These are phyloP conservation scores for Scheffersomyces lignosus DNA, from an alignment of 805 yeast genomes.

Conservation along the genomic window DNA sequence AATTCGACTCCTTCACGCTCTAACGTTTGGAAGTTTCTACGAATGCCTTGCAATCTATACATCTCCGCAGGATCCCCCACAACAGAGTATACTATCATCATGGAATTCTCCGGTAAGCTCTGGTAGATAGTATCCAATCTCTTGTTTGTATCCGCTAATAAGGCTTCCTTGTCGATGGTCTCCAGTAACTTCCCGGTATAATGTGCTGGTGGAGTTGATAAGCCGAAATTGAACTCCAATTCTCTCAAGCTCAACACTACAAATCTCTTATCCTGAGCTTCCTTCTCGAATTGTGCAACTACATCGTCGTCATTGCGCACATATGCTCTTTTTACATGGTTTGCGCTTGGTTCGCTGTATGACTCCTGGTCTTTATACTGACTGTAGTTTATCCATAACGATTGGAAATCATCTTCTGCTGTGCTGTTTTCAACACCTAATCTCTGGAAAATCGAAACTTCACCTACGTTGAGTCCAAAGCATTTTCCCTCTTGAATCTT, in stretches of 20 bases:
- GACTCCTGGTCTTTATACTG: slow-evolving; percentile 16
- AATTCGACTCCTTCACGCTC: slow-evolving; percentile 43
- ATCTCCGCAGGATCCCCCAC: slow-evolving; percentile 58
- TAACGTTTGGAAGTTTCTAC: slow-evolving; percentile 43
- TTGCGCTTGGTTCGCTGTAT: slow-evolving; percentile 13
- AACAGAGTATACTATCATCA: slow-evolving; percentile 62
- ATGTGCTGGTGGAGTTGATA: slow-evolving; percentile 19
- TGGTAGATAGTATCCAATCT: slow-evolving; percentile 51
- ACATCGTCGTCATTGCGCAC: slow-evolving; percentile 63
- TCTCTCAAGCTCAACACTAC: slow-evolving; percentile 59
- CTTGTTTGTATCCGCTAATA: slow-evolving; percentile 30
- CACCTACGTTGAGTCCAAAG: slow-evolving; percentile 51
- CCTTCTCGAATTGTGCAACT: slow-evolving; percentile 38
- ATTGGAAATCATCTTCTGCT: slow-evolving; percentile 8
- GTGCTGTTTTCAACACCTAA: slow-evolving; percentile 5
- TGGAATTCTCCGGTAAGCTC: slow-evolving; percentile 55
- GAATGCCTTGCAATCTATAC: slow-evolving; percentile 44
- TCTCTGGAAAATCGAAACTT: slow-evolving; percentile 17
- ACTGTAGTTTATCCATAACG: slow-evolving; percentile 25
- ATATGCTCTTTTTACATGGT: slow-evolving; percentile 28
- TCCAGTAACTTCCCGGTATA: slow-evolving; percentile 19
- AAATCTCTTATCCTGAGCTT: slow-evolving; percentile 44
- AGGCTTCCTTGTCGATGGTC: neutral
- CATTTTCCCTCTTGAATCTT: slow-evolving; percentile 66
- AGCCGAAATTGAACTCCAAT: slow-evolving; percentile 45